Evolutionary conservation across 169 alveolate genomes (phyloP).

Genomic region (Besnoitia besnoiti): DNA sequence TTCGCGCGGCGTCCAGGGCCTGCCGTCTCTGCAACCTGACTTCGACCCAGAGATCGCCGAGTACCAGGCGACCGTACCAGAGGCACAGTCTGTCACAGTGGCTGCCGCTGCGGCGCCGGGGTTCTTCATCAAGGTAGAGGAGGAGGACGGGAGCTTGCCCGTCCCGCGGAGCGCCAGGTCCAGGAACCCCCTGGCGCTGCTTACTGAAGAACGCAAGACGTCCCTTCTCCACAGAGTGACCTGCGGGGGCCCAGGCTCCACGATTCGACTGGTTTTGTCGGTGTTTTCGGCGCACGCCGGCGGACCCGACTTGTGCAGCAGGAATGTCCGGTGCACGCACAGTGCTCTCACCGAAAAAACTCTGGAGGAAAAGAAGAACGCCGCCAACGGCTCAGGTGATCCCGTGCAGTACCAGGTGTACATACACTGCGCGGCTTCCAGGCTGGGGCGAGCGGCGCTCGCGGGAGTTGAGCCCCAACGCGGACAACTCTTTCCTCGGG

Average conservation of each 20-base stretch:
- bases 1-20: background rate
- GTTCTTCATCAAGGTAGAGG: background rate
- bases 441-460: background rate
- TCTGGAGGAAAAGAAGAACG: background rate
- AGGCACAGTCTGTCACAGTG: background rate
- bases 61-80: background rate
- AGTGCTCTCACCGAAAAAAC: background rate
- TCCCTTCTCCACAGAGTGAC: background rate
- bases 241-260: background rate
- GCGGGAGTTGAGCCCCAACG: background rate
- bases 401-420: conserved; percentile 11
- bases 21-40: background rate
- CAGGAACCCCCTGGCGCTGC: background rate
- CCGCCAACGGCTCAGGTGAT: background rate
- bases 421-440: background rate
- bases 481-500: background rate
- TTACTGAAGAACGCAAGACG: background rate
- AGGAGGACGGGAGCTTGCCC: background rate
- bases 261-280: background rate
- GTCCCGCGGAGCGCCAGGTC: background rate
- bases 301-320: background rate
- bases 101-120: conserved; percentile 16
- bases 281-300: background rate
- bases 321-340: background rate
- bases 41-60: conserved; percentile 5